Base-by-base conservation (phyloP, 805 yeast genomes). In the Candida argentea region DNA sequence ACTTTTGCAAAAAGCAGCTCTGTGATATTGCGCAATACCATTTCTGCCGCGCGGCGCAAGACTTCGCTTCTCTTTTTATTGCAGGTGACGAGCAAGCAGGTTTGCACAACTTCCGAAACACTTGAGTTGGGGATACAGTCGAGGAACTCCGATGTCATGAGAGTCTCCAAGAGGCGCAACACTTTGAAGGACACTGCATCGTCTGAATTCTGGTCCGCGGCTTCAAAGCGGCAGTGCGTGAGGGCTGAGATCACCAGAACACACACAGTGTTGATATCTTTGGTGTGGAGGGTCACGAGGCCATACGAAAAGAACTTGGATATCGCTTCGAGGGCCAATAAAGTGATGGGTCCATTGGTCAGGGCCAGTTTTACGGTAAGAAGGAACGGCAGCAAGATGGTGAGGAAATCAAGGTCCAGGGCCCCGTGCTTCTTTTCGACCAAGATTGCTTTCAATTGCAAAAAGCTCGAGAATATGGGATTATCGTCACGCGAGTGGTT, bases 191-290 rank as follows among this genome's bases (percentile, higher is more conserved):
- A 59, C 3, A 91, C 89, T 1, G 93, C 82, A 49, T 91, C 98
- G 55, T 91, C 97, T 24, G 84, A 79, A 20, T 79, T 70, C 49
- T 85, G 94, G 47, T 87, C 95, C 1, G 91, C 80, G 2, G 95
- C 95, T 59, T 91, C 96, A 49, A 91, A 91, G 25, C 95, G 72
- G 55, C 97, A 91, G 48, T 85, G 95, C 1, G 97, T 83, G 36
- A 91, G 65, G 0, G 96, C 71, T 18, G 72, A 70, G 6, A 78
- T 70, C 26, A 81, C 66, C 44, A 82, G 84, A 11, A 74, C 68
- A 35, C 83, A 53, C 1, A 80, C 68, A 26, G 58, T 65, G 18
- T 61, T 66, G 13, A 81, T 54, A 32, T 79, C 76, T 17, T 61
- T 57, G 4, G 85, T 73, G 2, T 55, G 43, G 6, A 46, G 48